Percentiles rank a stretch among this genome's conserved stretches.
These are phyloP conservation scores for Euphrasia arctica DNA, from an alignment of 305 asterid species.

Conservation along the genomic window DNA sequence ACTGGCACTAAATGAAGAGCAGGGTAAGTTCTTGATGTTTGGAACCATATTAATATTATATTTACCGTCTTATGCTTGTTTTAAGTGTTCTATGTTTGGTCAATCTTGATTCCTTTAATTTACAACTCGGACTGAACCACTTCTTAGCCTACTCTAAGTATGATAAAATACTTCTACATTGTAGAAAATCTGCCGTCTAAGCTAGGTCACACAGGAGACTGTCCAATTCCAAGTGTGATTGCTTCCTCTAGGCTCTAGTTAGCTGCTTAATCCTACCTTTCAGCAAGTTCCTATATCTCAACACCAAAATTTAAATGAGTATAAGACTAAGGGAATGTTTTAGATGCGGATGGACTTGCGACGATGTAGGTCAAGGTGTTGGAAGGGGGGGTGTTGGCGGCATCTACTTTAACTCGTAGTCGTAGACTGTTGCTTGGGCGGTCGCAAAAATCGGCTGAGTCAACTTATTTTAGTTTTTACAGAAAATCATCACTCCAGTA, in stretches of 20 bases:
- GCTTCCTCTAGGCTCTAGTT: conserved; percentile 18
- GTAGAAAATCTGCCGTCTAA: conserved; percentile 10
- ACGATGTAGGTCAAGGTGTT: conserved; percentile 10
- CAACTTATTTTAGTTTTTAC: no score
- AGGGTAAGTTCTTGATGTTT: conserved; percentile 36
- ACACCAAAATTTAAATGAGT: background rate
- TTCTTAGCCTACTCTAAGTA: conserved; percentile 12
- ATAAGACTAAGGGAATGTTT: conserved; percentile 9
- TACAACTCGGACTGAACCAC: conserved; percentile 8
- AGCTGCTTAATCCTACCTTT: background rate
- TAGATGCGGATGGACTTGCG: background rate
- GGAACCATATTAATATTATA: conserved; percentile 9
- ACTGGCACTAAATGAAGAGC: conserved; percentile 33
- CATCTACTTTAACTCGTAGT: background rate
- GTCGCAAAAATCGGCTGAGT: no score
- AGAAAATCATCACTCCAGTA: no score
- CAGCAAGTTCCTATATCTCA: background rate
- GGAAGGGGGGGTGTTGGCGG: conserved; percentile 10
- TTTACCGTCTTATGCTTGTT: conserved; percentile 23
- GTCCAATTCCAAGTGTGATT: background rate
- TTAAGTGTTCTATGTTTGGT: conserved; percentile 8
- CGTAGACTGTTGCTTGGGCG: no score
- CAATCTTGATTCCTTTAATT: conserved; percentile 21
- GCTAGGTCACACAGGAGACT: conserved; percentile 6
- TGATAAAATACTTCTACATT: background rate